Evolutionary conservation across 192 early-diverging fungal genomes (phyloP).

Genomic region (Backusella liffmaniae): DNA sequence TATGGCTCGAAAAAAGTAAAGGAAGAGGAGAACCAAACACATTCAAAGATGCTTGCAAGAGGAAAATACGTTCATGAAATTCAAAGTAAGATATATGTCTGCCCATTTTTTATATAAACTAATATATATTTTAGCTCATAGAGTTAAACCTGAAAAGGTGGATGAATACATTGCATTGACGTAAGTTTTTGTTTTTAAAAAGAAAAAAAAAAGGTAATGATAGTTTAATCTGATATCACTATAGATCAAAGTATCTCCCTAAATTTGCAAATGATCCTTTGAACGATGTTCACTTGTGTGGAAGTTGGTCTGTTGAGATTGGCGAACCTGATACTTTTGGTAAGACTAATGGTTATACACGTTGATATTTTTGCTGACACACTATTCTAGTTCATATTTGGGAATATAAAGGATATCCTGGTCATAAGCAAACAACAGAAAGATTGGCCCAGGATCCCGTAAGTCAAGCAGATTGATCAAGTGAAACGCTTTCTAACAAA

Average conservation of each 20-base stretch:
- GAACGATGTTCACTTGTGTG: conserved; percentile 80
- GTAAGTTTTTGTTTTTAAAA: conserved; percentile 34
- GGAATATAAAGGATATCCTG: conserved; percentile 92
- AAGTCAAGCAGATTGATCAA: conserved; percentile 4
- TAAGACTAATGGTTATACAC: conserved; percentile 18
- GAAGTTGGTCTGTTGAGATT: conserved; percentile 87
- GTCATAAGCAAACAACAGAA: conserved; percentile 68
- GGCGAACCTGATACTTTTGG: conserved; percentile 84
- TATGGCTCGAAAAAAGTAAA: conserved; percentile 65
- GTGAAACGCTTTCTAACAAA: not conserved
- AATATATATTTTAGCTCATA: conserved; percentile 54
- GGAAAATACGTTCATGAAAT: conserved; percentile 93
- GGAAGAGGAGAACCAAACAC: conserved; percentile 60
- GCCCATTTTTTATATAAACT: too few species aligned
- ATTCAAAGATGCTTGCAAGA: conserved; percentile 75
- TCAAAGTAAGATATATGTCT: conserved; percentile 49
- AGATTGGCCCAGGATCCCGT: conserved; percentile 62
- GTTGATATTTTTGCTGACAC: too few species aligned
- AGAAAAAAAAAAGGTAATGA: too few species aligned
- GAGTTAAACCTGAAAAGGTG: conserved; percentile 81
- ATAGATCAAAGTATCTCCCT: conserved; percentile 71
- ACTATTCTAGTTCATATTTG: conserved; percentile 76
- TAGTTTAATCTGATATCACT: too few species aligned
- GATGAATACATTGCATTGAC: conserved; percentile 81
- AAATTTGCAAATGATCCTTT: conserved; percentile 72